Conservation (phyloP, 768 basidiomycete species). For the Agaricus subrufescens region DNA sequence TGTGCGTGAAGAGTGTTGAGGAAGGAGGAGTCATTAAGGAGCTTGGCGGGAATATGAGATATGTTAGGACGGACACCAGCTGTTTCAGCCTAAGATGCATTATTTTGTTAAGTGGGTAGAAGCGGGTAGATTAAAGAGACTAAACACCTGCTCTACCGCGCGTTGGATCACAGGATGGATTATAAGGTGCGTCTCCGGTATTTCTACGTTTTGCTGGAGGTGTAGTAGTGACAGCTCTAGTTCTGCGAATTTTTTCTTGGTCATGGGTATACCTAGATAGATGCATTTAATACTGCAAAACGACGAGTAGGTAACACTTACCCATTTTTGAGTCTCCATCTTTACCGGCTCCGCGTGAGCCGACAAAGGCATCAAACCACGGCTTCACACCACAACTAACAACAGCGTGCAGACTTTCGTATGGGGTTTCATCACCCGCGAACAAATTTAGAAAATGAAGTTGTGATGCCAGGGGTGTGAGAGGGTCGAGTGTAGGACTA, state of each 20-base stretch:
- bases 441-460: slow-evolving; percentile 92
- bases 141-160: slow-evolving; percentile 67
- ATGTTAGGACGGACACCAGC: slow-evolving; percentile 63
- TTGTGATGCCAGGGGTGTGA: slow-evolving; percentile 77
- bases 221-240: slow-evolving; percentile 92
- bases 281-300: neutral
- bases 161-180: slow-evolving; percentile 88
- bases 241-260: slow-evolving; percentile 99
- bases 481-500: slow-evolving; percentile 72
- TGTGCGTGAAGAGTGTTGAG: slow-evolving; percentile 90
- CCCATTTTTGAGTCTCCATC: slow-evolving; percentile 79
- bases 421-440: slow-evolving; percentile 84
- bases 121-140: neutral
- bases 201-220: slow-evolving; percentile 98
- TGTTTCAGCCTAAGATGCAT: slow-evolving; percentile 35
- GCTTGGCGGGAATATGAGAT: slow-evolving; percentile 65
- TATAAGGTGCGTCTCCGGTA: slow-evolving; percentile 90
- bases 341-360: slow-evolving; percentile 70
- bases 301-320: slow-evolving; percentile 15
- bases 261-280: slow-evolving; percentile 79
- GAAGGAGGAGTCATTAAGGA: slow-evolving; percentile 85
- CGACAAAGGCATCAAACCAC: slow-evolving; percentile 98
- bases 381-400: slow-evolving; percentile 96
- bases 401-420: slow-evolving; percentile 92
- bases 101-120: too few species aligned